Evolutionary conservation across 129 eudicot species (phyloP).

Genomic region (Solidago caesia): DNA sequence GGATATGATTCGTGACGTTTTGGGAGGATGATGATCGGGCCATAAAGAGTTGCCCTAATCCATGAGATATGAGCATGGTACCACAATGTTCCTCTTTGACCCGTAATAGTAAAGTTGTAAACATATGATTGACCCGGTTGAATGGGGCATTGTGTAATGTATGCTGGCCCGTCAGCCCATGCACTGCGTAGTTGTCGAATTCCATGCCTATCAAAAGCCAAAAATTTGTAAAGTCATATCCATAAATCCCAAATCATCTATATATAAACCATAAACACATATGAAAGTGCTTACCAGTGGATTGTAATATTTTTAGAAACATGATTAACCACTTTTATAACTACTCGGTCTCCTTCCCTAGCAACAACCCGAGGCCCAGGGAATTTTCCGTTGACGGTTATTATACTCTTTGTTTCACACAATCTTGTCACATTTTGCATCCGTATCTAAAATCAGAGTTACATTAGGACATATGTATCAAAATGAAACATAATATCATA

Average conservation of each 20-base stretch:
- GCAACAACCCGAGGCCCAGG: constrained; percentile 64
- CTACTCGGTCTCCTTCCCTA: constrained; percentile 60
- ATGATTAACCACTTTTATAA: constrained; percentile 53
- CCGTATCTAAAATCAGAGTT: constrained; percentile 37
- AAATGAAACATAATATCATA: not conserved
- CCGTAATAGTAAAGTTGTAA: constrained; percentile 61
- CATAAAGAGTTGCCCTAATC: constrained; percentile 62
- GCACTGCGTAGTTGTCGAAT: constrained; percentile 57
- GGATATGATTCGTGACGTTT: constrained; percentile 54
- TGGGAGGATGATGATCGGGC: constrained; percentile 63
- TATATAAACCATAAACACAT: not conserved
- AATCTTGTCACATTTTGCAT: constrained; percentile 60
- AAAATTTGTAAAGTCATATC: not conserved
- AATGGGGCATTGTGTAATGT: constrained; percentile 77
- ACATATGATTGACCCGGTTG: constrained; percentile 59
- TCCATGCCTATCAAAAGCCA: constrained; percentile 54
- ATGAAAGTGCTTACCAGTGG: constrained; percentile 46
- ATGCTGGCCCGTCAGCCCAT: constrained; percentile 76
- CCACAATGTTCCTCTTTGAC: constrained; percentile 71
- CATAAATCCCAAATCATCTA: not conserved
- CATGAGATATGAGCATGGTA: constrained; percentile 74
- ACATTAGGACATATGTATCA: not conserved
- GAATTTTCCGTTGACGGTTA: constrained; percentile 55
- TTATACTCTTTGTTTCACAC: constrained; percentile 54
- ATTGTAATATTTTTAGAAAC: constrained; percentile 55